A percentile compares a stretch with the other conserved stretches of the same genome.
phyloP scores from a whole-genome alignment of 177 flowering plant genomes.

The Tripterygium wilfordii region DNA sequence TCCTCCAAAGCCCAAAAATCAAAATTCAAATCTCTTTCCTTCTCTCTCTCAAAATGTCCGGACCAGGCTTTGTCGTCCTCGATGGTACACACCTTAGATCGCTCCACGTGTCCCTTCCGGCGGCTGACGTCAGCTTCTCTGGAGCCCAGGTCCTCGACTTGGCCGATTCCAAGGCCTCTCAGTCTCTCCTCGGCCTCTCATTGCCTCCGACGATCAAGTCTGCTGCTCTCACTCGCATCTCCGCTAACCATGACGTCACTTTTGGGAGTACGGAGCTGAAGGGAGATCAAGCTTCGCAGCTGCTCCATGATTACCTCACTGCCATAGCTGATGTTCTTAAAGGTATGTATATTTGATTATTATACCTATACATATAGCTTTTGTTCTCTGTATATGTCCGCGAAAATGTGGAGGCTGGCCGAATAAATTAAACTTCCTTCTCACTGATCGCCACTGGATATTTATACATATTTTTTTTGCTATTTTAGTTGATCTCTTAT shows the following conservation, averaged over 20 bases:
- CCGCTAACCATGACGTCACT: conserved; percentile 18
- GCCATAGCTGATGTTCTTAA: conserved; percentile 58
- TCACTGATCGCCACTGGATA: too few species aligned
- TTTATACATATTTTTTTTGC: too few species aligned
- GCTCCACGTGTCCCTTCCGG: conserved; percentile 22
- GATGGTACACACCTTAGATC: conserved; percentile 49
- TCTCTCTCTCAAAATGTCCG: conserved; percentile 44
- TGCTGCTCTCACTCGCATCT: conserved; percentile 37
- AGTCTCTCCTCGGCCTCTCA: conserved; percentile 38
- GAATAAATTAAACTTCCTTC: too few species aligned
- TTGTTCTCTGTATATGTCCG: neutral
- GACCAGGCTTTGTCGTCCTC: conserved; percentile 44
- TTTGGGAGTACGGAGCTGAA: conserved; percentile 24
- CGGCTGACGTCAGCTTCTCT: conserved; percentile 17
- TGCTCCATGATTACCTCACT: conserved; percentile 31
- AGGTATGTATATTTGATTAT: conserved; percentile 24
- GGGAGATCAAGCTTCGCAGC: conserved; percentile 25
- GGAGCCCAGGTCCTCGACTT: conserved; percentile 42
- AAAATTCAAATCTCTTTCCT: neutral
- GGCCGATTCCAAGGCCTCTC: conserved; percentile 45
- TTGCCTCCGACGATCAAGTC: conserved; percentile 48
- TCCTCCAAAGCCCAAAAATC: too few species aligned
- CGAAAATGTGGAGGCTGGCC: neutral
- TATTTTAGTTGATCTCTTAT: too few species aligned
- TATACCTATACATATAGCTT: too few species aligned